Evolutionary conservation across 345 rosid species (phyloP).

Genomic region (Kandelia obovata): DNA sequence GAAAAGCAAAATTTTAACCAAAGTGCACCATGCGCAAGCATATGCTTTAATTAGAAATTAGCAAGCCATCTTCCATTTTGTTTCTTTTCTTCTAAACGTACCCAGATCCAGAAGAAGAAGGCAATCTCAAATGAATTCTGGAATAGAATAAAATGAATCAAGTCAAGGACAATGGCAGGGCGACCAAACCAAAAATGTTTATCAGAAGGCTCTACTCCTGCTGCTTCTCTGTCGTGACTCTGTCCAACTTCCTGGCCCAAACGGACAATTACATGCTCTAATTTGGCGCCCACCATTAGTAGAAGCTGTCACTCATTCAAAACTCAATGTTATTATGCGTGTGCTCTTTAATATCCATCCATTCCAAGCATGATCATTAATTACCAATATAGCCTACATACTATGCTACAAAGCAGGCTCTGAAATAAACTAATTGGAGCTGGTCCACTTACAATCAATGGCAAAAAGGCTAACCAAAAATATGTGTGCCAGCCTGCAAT

Average conservation of each 20-base stretch:
- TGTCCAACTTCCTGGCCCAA: constrained; percentile 46
- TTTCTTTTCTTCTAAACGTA: background rate
- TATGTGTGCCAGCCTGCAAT: constrained; percentile 77
- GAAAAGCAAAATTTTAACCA: background rate
- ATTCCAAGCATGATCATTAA: too few relatives aligned
- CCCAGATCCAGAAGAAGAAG: constrained; percentile 36
- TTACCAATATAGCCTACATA: too few relatives aligned
- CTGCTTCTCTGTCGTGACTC: constrained; percentile 22
- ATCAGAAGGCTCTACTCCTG: constrained; percentile 59
- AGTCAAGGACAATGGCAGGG: constrained; percentile 21
- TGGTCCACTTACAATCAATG: constrained; percentile 55
- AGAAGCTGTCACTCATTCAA: constrained; percentile 44
- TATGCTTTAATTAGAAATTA: too few relatives aligned
- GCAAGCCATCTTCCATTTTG: background rate
- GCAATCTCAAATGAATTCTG: constrained; percentile 33
- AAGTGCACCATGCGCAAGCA: background rate
- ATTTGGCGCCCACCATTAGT: constrained; percentile 74
- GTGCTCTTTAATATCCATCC: background rate
- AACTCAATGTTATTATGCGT: background rate
- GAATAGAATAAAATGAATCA: constrained; percentile 34
- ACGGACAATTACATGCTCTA: constrained; percentile 59
- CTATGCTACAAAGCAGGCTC: too few relatives aligned
- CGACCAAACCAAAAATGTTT: constrained; percentile 35
- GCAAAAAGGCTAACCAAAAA: constrained; percentile 87
- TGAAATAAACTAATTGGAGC: background rate